phyloP scores from a whole-genome alignment of 495 filamentous ascomycete genomes.

The Aspergillus haitiensis region DNA sequence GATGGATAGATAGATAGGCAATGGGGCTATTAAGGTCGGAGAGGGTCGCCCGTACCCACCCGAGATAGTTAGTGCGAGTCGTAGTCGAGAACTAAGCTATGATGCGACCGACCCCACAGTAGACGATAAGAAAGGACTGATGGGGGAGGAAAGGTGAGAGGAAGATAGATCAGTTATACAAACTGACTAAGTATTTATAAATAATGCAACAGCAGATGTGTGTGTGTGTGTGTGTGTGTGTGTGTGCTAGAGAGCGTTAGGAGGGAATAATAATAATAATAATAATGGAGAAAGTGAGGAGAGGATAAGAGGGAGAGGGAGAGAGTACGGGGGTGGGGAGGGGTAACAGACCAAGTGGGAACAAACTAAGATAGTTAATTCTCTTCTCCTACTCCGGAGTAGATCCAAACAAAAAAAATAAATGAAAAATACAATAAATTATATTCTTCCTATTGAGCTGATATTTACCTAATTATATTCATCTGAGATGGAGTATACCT shows the following conservation, averaged over 20 bases:
- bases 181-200: no score
- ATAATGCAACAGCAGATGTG: no score
- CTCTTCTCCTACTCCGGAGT: not conserved
- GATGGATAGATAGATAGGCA: conserved; percentile 12
- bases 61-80: not conserved
- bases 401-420: not conserved
- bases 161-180: no score
- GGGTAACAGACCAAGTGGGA: conserved; percentile 22
- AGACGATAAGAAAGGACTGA: not conserved
- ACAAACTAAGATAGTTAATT: conserved; percentile 14
- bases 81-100: not conserved
- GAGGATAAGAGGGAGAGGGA: conserved; percentile 19
- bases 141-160: not conserved
- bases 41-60: not conserved
- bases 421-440: no score
- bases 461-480: not conserved
- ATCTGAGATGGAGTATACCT: not conserved
- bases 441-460: not conserved
- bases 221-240: no score
- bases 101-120: conserved; percentile 3
- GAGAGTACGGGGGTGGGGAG: conserved; percentile 30
- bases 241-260: no score
- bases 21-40: conserved; percentile 7
- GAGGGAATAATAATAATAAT: no score
- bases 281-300: conserved; percentile 7